Evolutionary conservation across 805 yeast genomes (phyloP), one percentile per base, ranked within the genome.

Genomic region (Yarrowia sp.): DNA sequence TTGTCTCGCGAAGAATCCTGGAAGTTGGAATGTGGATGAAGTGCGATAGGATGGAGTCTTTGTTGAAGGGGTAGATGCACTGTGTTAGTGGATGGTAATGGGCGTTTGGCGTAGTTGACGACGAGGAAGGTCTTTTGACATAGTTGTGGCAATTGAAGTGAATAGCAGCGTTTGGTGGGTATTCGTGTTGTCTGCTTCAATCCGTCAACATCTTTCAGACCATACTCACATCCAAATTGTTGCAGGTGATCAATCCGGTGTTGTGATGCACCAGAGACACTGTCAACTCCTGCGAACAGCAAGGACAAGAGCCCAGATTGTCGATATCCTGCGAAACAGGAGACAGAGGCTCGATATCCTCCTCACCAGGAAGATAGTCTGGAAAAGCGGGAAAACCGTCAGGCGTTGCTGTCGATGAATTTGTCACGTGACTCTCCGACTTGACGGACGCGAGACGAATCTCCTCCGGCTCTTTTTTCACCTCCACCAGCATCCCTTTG

Each of bases 31-130:
- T 21, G 36, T 38, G 47, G 4, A 55, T 27, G 19, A 63, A 61
- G 18, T 63, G 60, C 25, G 38, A 10, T 10, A 46, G 53, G 9
- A 49, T 35, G 5, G 53, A 33, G 7, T 51, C 41, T 16, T 55
- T 29, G 47, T 61, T 47, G 32, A 64, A 63, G 5, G 66, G 66
- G 44, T 63, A 64, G 16, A 58, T 24, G 41, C 66, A 64, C 66
- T 64, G 29, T 5, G 47, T 38, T 38, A 38, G 39, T 8, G 9
- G 32, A n/a, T n/a, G n/a, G n/a, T n/a, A n/a, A n/a, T n/a, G n/a
- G n/a, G n/a, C n/a, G n/a, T n/a, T n/a, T n/a, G n/a, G n/a, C n/a
- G n/a, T n/a, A n/a, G n/a, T n/a, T n/a, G n/a, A n/a, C n/a, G n/a
- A n/a, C n/a, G n/a, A n/a, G n/a, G n/a, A n/a, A n/a, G n/a, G n/a